Evolutionary conservation across 2,329 filamentous ascomycete genomes (phyloP).

Genomic region (Calonectria honghensis): DNA sequence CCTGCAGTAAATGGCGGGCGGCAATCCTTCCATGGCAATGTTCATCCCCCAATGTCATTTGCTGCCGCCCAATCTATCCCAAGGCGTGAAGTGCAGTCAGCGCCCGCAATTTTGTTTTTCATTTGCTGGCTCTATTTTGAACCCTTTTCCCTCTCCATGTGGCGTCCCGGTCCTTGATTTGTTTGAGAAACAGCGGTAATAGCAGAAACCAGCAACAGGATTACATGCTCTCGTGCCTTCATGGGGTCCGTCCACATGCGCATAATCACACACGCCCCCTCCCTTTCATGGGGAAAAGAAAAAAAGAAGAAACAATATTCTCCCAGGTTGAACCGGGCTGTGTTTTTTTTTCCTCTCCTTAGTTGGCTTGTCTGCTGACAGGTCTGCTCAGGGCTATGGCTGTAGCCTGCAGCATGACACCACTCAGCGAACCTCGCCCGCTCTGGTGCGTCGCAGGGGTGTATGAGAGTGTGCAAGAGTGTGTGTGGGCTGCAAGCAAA

Average conservation of each 20-base stretch:
- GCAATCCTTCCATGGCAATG: background rate
- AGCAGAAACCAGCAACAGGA: background rate
- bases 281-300: background rate
- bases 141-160: background rate
- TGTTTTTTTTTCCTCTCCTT: background rate
- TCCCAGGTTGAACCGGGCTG: background rate
- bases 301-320: background rate
- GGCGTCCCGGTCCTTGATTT: background rate
- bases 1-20: slow-evolving; percentile 5
- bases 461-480: background rate
- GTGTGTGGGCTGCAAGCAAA: background rate
- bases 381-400: background rate
- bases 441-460: background rate
- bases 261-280: slow-evolving; percentile 1
- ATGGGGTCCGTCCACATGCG: background rate
- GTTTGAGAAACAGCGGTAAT: background rate
- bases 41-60: slow-evolving; percentile 10
- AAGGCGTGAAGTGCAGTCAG: slow-evolving; percentile 1
- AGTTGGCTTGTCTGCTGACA: slow-evolving; percentile 6
- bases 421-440: background rate
- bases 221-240: background rate
- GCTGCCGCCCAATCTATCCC: slow-evolving; percentile 15
- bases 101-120: background rate
- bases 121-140: background rate
- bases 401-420: background rate